These are phyloP conservation scores for Biscutella laevigata DNA, from an alignment of 441 rosid species.

Conservation along the genomic window DNA sequence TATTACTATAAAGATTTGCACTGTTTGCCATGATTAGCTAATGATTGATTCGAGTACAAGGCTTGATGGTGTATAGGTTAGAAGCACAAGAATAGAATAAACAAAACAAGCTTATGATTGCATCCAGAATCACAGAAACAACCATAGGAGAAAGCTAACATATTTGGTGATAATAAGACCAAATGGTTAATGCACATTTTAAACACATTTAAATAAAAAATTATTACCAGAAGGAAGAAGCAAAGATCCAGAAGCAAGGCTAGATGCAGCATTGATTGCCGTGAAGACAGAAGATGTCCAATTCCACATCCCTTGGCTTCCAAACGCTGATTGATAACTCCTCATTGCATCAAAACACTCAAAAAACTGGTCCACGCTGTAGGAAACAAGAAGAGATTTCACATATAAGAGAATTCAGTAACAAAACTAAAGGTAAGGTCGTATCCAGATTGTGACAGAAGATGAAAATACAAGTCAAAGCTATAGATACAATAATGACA, in stretches of 20 bases:
- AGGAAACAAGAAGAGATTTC: slow-evolving; percentile 18
- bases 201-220: slow-evolving; percentile 10
- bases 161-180: slow-evolving; percentile 3
- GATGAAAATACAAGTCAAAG: neutral
- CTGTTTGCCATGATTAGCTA: slow-evolving; percentile 7
- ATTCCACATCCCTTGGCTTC: slow-evolving; percentile 94
- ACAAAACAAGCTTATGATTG: neutral
- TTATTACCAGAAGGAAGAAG: slow-evolving; percentile 70
- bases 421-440: neutral
- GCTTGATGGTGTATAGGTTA: slow-evolving; percentile 9
- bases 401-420: neutral
- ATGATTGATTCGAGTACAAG: neutral
- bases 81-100: neutral
- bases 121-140: slow-evolving; percentile 1
- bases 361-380: slow-evolving; percentile 94
- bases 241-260: slow-evolving; percentile 95
- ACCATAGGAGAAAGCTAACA: neutral
- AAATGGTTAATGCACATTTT: slow-evolving; percentile 10
- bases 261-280: slow-evolving; percentile 96
- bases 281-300: slow-evolving; percentile 97
- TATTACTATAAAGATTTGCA: slow-evolving; percentile 1
- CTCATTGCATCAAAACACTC: slow-evolving; percentile 95
- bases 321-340: slow-evolving; percentile 77
- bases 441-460: slow-evolving; percentile 9
- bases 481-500: slow-evolving; percentile 11